phyloP scores from a whole-genome alignment of 2,329 filamentous ascomycete genomes.

The Sporothrix dimorphospora region DNA sequence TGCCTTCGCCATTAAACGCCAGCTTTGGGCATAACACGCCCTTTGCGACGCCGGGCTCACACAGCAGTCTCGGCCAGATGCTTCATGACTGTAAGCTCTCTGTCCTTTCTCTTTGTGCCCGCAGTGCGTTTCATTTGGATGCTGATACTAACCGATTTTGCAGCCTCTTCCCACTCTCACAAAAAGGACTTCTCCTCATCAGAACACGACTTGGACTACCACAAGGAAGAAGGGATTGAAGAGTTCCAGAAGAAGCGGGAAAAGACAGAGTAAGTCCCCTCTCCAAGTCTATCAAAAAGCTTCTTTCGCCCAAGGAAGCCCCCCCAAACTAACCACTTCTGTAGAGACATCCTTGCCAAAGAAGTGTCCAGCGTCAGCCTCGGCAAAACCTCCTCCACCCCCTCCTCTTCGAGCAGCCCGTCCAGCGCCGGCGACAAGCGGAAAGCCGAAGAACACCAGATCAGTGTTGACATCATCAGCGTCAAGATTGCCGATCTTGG shows the following conservation, averaged over 20 bases:
- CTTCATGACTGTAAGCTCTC: slow-evolving; percentile 61
- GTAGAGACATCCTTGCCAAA: slow-evolving; percentile 82
- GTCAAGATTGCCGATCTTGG: slow-evolving; percentile 99
- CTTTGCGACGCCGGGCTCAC: slow-evolving; percentile 64
- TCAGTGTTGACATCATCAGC: slow-evolving; percentile 76
- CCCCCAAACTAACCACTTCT: neutral
- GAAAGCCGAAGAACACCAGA: slow-evolving; percentile 58
- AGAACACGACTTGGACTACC: slow-evolving; percentile 47
- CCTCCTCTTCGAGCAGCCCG: slow-evolving; percentile 4
- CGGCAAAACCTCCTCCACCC: slow-evolving; percentile 62
- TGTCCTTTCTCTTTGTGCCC: neutral
- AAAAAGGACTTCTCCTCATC: slow-evolving; percentile 9
- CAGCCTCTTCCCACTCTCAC: slow-evolving; percentile 21
- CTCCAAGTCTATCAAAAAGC: neutral
- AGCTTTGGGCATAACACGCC: slow-evolving; percentile 82
- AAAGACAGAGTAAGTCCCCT: slow-evolving; percentile 79
- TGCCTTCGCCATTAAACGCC: slow-evolving; percentile 92
- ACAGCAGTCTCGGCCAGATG: slow-evolving; percentile 81
- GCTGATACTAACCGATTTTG: neutral
- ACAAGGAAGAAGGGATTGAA: slow-evolving; percentile 45
- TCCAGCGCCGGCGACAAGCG: slow-evolving; percentile 64
- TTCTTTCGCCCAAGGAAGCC: neutral
- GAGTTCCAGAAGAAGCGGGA: slow-evolving; percentile 82
- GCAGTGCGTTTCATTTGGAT: neutral
- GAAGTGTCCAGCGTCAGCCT: slow-evolving; percentile 95